A percentile compares a stretch with the other conserved stretches of the same genome.
Conservation (phyloP, 768 basidiomycete genomes). For the Panus rudis region DNA sequence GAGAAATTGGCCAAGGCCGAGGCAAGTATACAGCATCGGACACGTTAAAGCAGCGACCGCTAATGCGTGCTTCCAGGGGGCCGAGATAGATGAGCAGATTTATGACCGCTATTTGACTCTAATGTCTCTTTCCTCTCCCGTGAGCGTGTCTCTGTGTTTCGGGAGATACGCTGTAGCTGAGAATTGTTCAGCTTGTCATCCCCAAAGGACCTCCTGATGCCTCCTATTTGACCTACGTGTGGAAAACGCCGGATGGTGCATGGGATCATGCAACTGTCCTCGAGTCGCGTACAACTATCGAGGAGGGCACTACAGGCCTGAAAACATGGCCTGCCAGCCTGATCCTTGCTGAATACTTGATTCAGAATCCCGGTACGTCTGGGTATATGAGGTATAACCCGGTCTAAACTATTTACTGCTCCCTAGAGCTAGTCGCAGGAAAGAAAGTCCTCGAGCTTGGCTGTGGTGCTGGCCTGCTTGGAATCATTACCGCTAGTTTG, state of each 20-base stretch:
- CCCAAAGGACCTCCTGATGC: too few species aligned
- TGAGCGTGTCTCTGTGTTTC: too few species aligned
- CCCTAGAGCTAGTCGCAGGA: slow-evolving; percentile 33
- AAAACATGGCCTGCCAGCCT: slow-evolving; percentile 76
- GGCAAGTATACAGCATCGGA: slow-evolving; percentile 28
- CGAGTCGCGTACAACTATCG: slow-evolving; percentile 69
- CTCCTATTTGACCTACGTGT: not conserved
- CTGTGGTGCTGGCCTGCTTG: slow-evolving; percentile 71
- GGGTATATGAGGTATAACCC: not conserved
- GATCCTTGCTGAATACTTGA: slow-evolving; percentile 54
- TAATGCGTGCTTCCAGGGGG: slow-evolving; percentile 31
- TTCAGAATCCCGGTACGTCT: slow-evolving; percentile 43
- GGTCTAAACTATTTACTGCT: not conserved
- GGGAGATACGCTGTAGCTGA: slow-evolving; percentile 12
- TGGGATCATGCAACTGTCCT: slow-evolving; percentile 50
- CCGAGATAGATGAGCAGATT: slow-evolving; percentile 58
- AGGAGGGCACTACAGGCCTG: slow-evolving; percentile 72
- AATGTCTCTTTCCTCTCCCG: slow-evolving; percentile 26
- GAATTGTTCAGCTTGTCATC: too few species aligned
- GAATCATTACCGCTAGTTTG: slow-evolving; percentile 50
- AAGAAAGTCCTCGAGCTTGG: slow-evolving; percentile 66
- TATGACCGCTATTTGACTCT: slow-evolving; percentile 56
- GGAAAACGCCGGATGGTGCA: slow-evolving; percentile 8
- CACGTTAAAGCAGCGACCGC: slow-evolving; percentile 4
- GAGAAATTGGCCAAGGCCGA: slow-evolving; percentile 41